Conservation (phyloP, 2,329 filamentous ascomycete genomes). For the Penicillium paneum region DNA sequence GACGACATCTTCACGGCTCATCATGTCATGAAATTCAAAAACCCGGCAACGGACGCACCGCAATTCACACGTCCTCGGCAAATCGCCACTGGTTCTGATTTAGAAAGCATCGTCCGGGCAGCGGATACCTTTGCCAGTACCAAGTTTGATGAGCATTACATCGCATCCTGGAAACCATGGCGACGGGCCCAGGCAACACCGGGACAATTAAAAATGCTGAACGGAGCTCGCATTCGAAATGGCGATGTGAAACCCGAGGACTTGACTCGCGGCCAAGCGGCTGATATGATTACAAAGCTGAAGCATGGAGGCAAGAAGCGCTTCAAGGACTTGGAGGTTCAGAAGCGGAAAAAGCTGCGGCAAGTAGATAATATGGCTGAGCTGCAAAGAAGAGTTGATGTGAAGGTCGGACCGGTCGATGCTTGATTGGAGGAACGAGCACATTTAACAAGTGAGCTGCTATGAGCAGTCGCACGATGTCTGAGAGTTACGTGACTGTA, state of each 20-base stretch:
- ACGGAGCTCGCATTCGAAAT: slow-evolving; percentile 32
- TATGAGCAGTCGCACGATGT: background rate
- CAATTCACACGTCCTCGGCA: slow-evolving; percentile 68
- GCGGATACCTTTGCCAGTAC: slow-evolving; percentile 75
- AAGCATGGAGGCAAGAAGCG: slow-evolving; percentile 73
- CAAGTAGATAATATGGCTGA: slow-evolving; percentile 14
- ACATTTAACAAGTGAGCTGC: background rate
- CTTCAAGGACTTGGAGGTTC: slow-evolving; percentile 54
- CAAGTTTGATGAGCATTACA: slow-evolving; percentile 64
- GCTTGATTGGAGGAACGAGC: slow-evolving; percentile 3
- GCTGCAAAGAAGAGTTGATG: slow-evolving; percentile 25
- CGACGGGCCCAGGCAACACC: slow-evolving; percentile 60
- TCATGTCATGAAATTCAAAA: slow-evolving; percentile 32
- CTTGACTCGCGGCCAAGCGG: slow-evolving; percentile 74
- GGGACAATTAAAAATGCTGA: slow-evolving; percentile 47
- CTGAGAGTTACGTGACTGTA: too few species aligned
- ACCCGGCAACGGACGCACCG: slow-evolving; percentile 32
- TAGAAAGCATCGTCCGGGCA: slow-evolving; percentile 75
- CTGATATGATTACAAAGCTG: slow-evolving; percentile 89
- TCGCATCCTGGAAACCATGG: slow-evolving; percentile 67
- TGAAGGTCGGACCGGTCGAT: slow-evolving; percentile 49
- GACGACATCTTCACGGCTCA: slow-evolving; percentile 31
- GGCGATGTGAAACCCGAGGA: slow-evolving; percentile 33
- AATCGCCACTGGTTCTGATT: slow-evolving; percentile 63
- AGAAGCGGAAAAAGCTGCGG: slow-evolving; percentile 14